Evolutionary conservation across 257 asterid species (phyloP), one percentile per base, ranked within the genome.

Genomic region (Handroanthus guayacan): DNA sequence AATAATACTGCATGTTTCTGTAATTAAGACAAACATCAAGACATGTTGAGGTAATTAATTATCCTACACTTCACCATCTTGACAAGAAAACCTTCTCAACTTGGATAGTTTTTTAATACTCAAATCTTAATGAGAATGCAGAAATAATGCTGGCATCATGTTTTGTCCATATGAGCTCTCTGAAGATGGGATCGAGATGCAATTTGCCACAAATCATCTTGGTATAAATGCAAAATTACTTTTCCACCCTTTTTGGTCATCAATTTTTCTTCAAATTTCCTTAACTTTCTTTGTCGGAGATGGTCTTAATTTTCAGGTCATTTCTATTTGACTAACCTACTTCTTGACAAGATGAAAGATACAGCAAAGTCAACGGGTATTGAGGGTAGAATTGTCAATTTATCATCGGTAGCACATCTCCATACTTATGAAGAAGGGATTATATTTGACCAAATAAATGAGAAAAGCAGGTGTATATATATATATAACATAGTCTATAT

Each of bases 61-160:
- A 25, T 25, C 31, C 31, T 25, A 25, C 1, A 25, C 31, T 25
- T 25, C 31, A 25, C 31, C 31, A 25, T 25, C 31, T 25, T 25
- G 1, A 1, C 31, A 25, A 25, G 31, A 25, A 25, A 25, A 25
- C 31, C 31, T 25, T 25, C 31, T 25, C 31, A 25, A 25, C 31
- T 25, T 25, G 31, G 31, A 25, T 25, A 25, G 31, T 25, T 25
- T 25, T 25, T 25, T 25, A 25, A 25, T 41, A 6, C 8, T 5
- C 8, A 41, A 41, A 31, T 37, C 48, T 10, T 37, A 25, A 25
- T 60, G 36, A 67, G 41, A 38, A 67, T 80, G 5, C 91, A 95
- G 99, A 88, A 95, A 93, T 85, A 95, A 95, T 86, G 99, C 97
- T 39, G 98, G 99, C 2, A 80, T 92, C 66, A 93, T 95, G 98